Conservation (phyloP, 2,329 filamentous ascomycete species). For the Fusarium verrucosum region DNA sequence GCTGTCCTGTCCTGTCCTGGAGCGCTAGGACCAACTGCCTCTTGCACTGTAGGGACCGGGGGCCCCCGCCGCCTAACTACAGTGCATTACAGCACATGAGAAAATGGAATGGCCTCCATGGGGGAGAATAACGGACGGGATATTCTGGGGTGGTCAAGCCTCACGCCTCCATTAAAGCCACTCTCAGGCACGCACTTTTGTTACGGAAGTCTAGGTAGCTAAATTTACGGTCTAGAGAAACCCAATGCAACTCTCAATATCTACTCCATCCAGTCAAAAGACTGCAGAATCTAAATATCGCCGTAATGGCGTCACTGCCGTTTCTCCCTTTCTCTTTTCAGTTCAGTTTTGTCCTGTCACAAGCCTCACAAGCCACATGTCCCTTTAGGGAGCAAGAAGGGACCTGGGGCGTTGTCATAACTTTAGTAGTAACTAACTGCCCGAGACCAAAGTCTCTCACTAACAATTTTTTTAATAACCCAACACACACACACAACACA, state of each 20-base stretch:
- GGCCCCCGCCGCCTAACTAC: conserved; percentile 6
- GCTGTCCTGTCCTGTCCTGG: conserved; percentile 35
- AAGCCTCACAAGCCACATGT: conserved; percentile 36
- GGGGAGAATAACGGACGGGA: conserved; percentile 27
- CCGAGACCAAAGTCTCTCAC: conserved; percentile 35
- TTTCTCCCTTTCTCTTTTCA: conserved; percentile 10
- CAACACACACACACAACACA: background rate
- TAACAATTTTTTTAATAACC: conserved; percentile 41
- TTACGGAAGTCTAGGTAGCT: background rate
- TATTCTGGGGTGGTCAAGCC: conserved; percentile 16
- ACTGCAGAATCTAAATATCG: conserved; percentile 2
- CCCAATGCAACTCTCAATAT: conserved; percentile 11
- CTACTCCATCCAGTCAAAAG: conserved; percentile 7
- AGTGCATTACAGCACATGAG: background rate
- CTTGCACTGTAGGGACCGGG: too few species aligned
- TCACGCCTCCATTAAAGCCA: conserved; percentile 26
- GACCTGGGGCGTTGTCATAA: conserved; percentile 23
- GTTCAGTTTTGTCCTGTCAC: conserved; percentile 15
- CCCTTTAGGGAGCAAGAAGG: conserved; percentile 14
- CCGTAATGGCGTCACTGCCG: conserved; percentile 17
- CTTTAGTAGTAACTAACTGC: too few species aligned
- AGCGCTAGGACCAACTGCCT: conserved; percentile 27
- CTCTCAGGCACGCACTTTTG: conserved; percentile 15
- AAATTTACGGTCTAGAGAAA: conserved; percentile 7
- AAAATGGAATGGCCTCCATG: background rate